A percentile compares a stretch with the other conserved stretches of the same genome.
Conservation (phyloP, 768 basidiomycete species). For the Epithele typhae region DNA sequence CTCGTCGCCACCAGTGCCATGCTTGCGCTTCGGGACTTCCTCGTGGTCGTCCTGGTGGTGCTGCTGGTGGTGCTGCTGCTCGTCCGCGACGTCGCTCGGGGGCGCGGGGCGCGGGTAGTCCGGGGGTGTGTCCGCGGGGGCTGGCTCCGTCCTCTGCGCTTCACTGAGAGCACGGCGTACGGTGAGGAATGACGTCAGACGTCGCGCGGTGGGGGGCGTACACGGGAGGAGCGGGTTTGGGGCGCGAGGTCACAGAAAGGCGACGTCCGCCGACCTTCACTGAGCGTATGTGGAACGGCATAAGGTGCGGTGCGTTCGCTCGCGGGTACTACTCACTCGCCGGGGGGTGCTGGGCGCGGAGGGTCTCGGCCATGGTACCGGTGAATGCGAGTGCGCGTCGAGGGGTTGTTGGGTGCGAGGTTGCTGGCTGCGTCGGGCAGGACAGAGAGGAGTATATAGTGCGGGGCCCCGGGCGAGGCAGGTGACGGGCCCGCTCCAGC, state of each 20-base stretch:
- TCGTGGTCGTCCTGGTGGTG: conserved; percentile 12
- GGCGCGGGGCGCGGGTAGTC: conserved; percentile 20
- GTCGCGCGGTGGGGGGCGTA: conserved; percentile 1
- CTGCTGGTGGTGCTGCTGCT: conserved; percentile 6
- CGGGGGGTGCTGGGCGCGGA: conserved; percentile 17
- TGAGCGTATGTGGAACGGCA: not conserved
- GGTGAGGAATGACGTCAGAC: not conserved
- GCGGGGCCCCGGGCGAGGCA: conserved; percentile 7
- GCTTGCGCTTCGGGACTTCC: conserved; percentile 18
- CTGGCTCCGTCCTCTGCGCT: conserved; percentile 3
- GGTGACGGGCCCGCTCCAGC: conserved; percentile 14
- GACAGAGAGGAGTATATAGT: conserved; percentile 5
- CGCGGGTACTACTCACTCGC: conserved; percentile 12
- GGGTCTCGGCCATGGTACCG: conserved; percentile 10
- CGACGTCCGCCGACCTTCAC: conserved; percentile 22
- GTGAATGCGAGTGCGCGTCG: not conserved
- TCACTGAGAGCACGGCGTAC: conserved; percentile 4
- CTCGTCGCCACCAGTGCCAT: conserved; percentile 18
- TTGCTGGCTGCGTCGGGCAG: not conserved
- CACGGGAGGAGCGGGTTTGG: conserved; percentile 7
- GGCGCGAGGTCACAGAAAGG: conserved; percentile 15
- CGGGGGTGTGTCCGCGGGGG: conserved; percentile 4
- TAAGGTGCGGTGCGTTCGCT: not conserved
- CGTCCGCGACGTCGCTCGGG: too few relatives aligned
- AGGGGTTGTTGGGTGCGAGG: not conserved